Evolutionary conservation across 176 grass and related monocot species (phyloP).

Genomic region (Oryza glumipatula): DNA sequence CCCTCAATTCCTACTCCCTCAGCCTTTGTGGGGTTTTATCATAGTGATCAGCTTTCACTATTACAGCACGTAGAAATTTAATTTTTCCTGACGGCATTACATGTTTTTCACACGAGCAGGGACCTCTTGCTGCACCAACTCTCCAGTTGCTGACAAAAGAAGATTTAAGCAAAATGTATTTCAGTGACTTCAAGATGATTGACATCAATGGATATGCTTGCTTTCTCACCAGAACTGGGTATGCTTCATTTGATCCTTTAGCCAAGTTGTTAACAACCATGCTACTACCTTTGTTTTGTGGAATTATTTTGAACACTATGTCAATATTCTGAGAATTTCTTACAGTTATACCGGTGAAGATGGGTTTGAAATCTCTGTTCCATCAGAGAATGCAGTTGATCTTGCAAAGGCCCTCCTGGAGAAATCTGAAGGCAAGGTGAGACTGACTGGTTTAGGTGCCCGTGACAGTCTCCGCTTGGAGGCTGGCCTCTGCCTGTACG

Average conservation of each 20-base stretch:
- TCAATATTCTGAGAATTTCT: constrained; percentile 33
- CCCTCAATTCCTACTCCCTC: background rate
- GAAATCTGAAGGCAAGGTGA: constrained; percentile 90
- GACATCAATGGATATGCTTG: constrained; percentile 85
- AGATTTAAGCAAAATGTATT: constrained; percentile 96
- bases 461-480: constrained; percentile 96
- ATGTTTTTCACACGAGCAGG: constrained; percentile 48
- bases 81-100: constrained; percentile 11
- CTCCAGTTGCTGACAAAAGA: constrained; percentile 86
- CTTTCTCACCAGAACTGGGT: constrained; percentile 98
- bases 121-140: constrained; percentile 86
- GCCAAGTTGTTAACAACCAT: too few relatives aligned
- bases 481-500: constrained; percentile 95
- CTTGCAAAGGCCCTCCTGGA: constrained; percentile 87
- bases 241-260: constrained; percentile 27
- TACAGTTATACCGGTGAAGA: constrained; percentile 97
- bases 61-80: background rate
- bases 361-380: constrained; percentile 97
- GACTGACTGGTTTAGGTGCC: constrained; percentile 82
- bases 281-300: background rate
- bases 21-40: background rate
- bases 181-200: constrained; percentile 80
- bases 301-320: background rate
- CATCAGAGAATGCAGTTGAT: constrained; percentile 80
- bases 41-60: background rate